Conservation (phyloP, 2,329 filamentous ascomycete genomes). For the Tolypocladium album region DNA sequence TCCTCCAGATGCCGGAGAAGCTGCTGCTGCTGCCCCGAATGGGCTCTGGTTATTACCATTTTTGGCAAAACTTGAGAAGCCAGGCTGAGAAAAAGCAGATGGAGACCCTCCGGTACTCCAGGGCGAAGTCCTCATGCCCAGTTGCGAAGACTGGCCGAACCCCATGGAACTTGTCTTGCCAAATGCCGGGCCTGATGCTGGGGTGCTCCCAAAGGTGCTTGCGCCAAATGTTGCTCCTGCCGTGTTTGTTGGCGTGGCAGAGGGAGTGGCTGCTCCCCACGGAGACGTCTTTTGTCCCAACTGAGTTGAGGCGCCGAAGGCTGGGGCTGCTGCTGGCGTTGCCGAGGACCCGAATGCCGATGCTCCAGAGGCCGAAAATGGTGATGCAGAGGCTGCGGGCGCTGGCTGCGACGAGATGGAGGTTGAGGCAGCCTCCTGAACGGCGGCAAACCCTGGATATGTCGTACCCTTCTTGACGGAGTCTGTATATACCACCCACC, state of each 20-base stretch:
- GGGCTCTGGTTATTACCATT: constrained; percentile 21
- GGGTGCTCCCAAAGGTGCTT: constrained; percentile 28
- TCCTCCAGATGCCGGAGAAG: constrained; percentile 26
- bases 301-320: constrained; percentile 36
- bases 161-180: constrained; percentile 35
- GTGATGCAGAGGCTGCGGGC: constrained; percentile 17
- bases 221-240: constrained; percentile 32
- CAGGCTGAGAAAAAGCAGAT: constrained; percentile 44
- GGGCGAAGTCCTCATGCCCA: constrained; percentile 39
- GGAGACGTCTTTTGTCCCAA: constrained; percentile 41
- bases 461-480: constrained; percentile 64
- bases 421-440: constrained; percentile 22
- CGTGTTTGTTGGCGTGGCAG: constrained; percentile 17
- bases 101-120: constrained; percentile 31
- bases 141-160: constrained; percentile 41
- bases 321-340: constrained; percentile 21
- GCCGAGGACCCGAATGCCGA: constrained; percentile 31
- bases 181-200: constrained; percentile 32
- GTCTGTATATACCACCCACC: constrained; percentile 89
- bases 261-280: constrained; percentile 31
- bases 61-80: constrained; percentile 31
- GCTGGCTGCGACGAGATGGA: constrained; percentile 18
- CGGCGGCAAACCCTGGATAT: constrained; percentile 58
- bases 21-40: constrained; percentile 22
- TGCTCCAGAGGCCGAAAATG: constrained; percentile 16